Conservation (phyloP, 2,329 filamentous ascomycete species). For the Grosmannia huntii region DNA sequence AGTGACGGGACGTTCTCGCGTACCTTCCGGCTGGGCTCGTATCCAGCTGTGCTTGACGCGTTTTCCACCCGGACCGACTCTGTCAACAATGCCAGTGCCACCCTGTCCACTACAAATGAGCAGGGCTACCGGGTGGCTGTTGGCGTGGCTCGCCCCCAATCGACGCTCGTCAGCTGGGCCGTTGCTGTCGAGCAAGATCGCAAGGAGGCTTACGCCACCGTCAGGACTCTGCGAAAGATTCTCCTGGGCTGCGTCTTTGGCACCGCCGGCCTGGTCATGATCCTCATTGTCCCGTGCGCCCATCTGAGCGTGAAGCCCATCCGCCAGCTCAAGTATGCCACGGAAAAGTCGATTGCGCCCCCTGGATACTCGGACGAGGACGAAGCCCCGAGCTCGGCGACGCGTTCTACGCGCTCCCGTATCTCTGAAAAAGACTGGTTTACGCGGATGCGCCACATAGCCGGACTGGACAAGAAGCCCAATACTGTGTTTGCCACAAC, state of each 20-base stretch:
- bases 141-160: conserved; percentile 63
- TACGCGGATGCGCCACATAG: conserved; percentile 19
- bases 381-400: conserved; percentile 28
- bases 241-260: conserved; percentile 77
- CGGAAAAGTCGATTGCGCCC: conserved; percentile 57
- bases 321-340: conserved; percentile 59
- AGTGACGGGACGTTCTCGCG: conserved; percentile 27
- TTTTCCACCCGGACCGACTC: conserved; percentile 37
- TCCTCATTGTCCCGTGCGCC: conserved; percentile 65
- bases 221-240: conserved; percentile 62
- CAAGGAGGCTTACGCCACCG: conserved; percentile 63
- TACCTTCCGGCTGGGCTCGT: conserved; percentile 47
- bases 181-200: conserved; percentile 67
- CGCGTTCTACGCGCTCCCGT: conserved; percentile 27
- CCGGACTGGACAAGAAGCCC: conserved; percentile 16
- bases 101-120: conserved; percentile 61
- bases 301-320: conserved; percentile 76
- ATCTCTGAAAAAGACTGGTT: conserved; percentile 32
- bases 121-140: conserved; percentile 56
- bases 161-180: conserved; percentile 64
- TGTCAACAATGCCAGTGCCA: conserved; percentile 56
- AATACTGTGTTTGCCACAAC: conserved; percentile 3
- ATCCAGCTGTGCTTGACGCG: conserved; percentile 48
- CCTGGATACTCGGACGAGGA: conserved; percentile 45
- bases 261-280: conserved; percentile 57